Base-by-base conservation (phyloP, 441 rosid genomes). In the Kokia cookei region DNA sequence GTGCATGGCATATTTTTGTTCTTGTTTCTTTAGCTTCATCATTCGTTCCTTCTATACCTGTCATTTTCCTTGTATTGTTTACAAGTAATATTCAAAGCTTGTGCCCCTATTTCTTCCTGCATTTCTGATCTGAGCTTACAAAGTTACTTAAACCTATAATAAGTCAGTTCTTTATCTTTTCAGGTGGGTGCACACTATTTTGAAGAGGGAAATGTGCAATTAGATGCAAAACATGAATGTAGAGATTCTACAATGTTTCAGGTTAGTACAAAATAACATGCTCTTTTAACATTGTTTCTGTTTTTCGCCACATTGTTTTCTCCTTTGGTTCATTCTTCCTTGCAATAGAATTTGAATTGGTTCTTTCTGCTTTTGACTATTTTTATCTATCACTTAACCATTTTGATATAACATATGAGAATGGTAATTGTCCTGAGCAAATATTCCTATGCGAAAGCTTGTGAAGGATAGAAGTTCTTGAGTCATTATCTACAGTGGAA, bases 161-260 rank as follows among this genome's bases (percentile, higher is more conserved):
- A 14, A 51, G 24, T 19, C 24, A 7, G 50, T 53, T 40, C 69
- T 71, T 63, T 61, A 42, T 50, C 40, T 65, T 75, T 32, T 76
- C 82, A 93, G 99, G 99, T 96, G 76, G 94, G 84, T 42, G 98
- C 98, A 48, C 99, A 96, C 83, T 96, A 93, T 83, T 96, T 93
- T 77, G 99, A 96, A 81, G 98, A 96, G 85, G 98, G 99, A 74
- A 96, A 96, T 86, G 99, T 96, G 76, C 97, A 96, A 82, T 84
- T 93, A 85, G 97, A 92, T 78, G 91, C 99, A 58, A 86, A 88
- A 77, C 88, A 93, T 74, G 97, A 92, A 75, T 91, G 93, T 79
- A 82, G 86, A 81, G 97, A 93, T 82, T 86, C 90, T 26, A 90
- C 99, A 27, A 82, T 90, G 9, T 85, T 96, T 84, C 99, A 93